Percentiles rank a stretch among this genome's conserved stretches.
Evolutionary conservation across 2,329 filamentous ascomycete species (phyloP).

Genomic region (Microdochium bolleyi): DNA sequence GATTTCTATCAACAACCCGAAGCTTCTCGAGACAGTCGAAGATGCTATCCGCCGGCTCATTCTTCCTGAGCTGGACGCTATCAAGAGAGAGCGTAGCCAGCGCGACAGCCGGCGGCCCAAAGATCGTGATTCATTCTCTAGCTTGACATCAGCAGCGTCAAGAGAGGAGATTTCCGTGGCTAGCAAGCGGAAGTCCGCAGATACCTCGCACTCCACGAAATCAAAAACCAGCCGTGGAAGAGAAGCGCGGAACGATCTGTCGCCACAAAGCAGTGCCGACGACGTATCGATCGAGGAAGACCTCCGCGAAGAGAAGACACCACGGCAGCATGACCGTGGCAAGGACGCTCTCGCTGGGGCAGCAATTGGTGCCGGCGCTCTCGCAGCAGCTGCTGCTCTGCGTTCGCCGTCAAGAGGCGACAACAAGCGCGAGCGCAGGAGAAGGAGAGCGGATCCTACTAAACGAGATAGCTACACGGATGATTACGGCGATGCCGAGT

Average conservation of each 20-base stretch:
- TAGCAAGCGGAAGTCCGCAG: conserved; percentile 42
- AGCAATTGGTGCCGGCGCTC: conserved; percentile 34
- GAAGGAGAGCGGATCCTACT: conserved; percentile 42
- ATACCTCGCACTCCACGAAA: conserved; percentile 43
- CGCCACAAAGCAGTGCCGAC: conserved; percentile 39
- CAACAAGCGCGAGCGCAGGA: conserved; percentile 43
- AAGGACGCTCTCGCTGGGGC: conserved; percentile 25
- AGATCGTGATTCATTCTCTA: conserved; percentile 54
- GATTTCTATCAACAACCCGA: conserved; percentile 87
- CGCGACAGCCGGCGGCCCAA: conserved; percentile 46
- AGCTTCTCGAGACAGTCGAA: conserved; percentile 83
- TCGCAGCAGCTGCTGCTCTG: conserved; percentile 25
- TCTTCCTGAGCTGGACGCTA: conserved; percentile 79
- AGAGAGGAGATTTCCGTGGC: conserved; percentile 43
- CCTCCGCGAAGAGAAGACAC: conserved; percentile 31
- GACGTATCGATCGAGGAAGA: conserved; percentile 37
- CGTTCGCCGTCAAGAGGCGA: conserved; percentile 31
- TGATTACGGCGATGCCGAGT: conserved; percentile 42
- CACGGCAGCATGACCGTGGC: conserved; percentile 32
- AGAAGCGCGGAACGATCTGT: conserved; percentile 47
- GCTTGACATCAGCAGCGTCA: conserved; percentile 44
- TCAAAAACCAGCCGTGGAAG: conserved; percentile 38
- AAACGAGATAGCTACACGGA: conserved; percentile 39
- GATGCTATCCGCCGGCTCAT: conserved; percentile 87
- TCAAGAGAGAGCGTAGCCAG: conserved; percentile 85